Evolutionary conservation across 2,329 filamentous ascomycete species (phyloP).

Genomic region (Cercospora sp.): DNA sequence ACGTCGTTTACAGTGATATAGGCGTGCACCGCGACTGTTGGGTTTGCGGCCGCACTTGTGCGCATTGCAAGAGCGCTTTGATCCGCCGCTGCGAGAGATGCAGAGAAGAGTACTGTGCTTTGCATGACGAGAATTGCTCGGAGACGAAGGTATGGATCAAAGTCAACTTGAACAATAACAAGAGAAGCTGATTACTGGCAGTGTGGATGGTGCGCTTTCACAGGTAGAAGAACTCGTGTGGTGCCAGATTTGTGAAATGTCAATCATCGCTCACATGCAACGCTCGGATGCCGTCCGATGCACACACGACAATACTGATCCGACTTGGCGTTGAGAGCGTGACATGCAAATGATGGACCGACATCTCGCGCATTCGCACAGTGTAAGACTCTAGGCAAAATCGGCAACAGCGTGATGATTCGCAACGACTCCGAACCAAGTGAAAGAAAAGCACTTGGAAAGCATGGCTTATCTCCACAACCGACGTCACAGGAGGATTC

Average conservation of each 20-base stretch:
- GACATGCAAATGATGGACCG: background rate
- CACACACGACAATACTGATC: background rate
- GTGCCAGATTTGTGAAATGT: constrained; percentile 36
- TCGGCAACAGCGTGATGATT: background rate
- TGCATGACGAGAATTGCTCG: constrained; percentile 80
- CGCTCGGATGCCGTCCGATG: background rate
- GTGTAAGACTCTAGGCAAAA: background rate
- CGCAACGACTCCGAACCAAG: background rate
- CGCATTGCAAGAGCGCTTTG: constrained; percentile 69
- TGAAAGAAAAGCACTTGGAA: constrained; percentile 2
- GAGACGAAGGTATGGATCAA: constrained; percentile 48
- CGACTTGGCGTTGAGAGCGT: background rate
- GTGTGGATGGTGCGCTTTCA: constrained; percentile 44
- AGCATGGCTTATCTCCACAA: constrained; percentile 11
- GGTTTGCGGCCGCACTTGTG: constrained; percentile 82
- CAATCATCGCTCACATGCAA: background rate
- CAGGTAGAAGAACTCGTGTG: constrained; percentile 39
- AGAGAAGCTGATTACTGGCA: constrained; percentile 19
- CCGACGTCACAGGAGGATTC: constrained; percentile 17
- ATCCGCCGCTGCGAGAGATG: constrained; percentile 73
- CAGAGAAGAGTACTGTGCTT: constrained; percentile 75
- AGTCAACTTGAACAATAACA: background rate
- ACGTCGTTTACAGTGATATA: background rate
- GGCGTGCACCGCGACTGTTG: constrained; percentile 73
- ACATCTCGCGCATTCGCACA: background rate